Percentiles rank a stretch among this genome's conserved stretches.
Evolutionary conservation across 164 flowering plant species (phyloP).

Genomic region (Akebia trifoliata): DNA sequence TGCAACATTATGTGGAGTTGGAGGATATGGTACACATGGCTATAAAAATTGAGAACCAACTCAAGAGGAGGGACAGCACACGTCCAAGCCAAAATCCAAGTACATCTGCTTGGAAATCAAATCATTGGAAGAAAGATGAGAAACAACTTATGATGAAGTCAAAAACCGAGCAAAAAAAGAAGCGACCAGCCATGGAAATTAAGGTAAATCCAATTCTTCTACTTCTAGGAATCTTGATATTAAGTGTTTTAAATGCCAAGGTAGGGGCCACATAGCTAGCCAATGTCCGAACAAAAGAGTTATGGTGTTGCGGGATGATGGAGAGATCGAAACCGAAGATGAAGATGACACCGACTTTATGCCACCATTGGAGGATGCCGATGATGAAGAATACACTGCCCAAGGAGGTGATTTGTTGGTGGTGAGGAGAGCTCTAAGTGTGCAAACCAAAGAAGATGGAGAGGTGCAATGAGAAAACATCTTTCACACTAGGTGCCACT

Average conservation of each 20-base stretch:
- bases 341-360: neutral
- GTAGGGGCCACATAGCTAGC: neutral
- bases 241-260: slow-evolving; percentile 14
- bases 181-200: no score
- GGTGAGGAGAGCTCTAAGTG: neutral
- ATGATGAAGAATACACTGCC: neutral
- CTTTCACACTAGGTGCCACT: neutral
- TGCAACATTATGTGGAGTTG: no score
- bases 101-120: neutral
- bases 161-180: neutral
- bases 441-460: neutral
- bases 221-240: slow-evolving; percentile 2
- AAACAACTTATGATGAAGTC: neutral
- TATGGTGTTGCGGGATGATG: neutral
- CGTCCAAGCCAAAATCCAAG: neutral
- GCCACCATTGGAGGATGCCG: neutral
- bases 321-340: neutral
- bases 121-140: slow-evolving; percentile 2
- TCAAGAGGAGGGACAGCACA: slow-evolving; percentile 1
- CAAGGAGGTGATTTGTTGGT: neutral
- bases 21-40: no score
- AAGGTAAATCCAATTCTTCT: neutral
- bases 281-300: neutral
- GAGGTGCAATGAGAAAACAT: neutral
- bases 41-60: slow-evolving; percentile 17